Conservation (phyloP, 2,329 filamentous ascomycete genomes). For the Sporothrix phasma region DNA sequence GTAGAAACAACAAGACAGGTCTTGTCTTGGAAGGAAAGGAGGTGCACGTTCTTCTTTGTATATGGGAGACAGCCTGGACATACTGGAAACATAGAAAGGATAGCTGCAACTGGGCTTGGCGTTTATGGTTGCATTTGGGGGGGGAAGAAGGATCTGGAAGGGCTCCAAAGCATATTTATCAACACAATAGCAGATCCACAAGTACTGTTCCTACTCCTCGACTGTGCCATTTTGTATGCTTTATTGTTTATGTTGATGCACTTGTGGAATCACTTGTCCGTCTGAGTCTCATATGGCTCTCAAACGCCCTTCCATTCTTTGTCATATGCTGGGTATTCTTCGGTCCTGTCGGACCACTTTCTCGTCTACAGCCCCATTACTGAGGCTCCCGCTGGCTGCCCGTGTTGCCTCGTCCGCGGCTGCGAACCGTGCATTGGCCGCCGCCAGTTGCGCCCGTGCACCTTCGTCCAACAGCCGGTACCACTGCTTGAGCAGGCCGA, state of each 20-base stretch:
- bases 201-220: neutral
- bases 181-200: too few relatives aligned
- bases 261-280: neutral
- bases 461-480: constrained; percentile 38
- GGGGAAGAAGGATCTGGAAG: neutral
- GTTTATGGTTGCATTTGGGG: too few relatives aligned
- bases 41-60: too few relatives aligned
- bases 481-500: constrained; percentile 39
- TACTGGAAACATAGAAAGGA: too few relatives aligned
- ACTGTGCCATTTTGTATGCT: neutral
- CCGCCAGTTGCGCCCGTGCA: constrained; percentile 38
- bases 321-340: neutral
- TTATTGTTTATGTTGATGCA: neutral
- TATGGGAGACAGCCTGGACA: too few relatives aligned
- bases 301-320: neutral
- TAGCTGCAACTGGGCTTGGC: too few relatives aligned
- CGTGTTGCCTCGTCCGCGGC: neutral
- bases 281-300: neutral
- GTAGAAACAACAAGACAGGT: too few relatives aligned
- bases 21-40: too few relatives aligned
- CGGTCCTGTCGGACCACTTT: neutral
- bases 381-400: neutral
- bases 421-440: constrained; percentile 33
- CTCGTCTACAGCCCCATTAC: neutral
- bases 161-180: neutral